Evolutionary conservation across 1,284 basidiomycete genomes (phyloP), one percentile per base, ranked within the genome.

Genomic region (Cutaneotrichosporon cutaneum): DNA sequence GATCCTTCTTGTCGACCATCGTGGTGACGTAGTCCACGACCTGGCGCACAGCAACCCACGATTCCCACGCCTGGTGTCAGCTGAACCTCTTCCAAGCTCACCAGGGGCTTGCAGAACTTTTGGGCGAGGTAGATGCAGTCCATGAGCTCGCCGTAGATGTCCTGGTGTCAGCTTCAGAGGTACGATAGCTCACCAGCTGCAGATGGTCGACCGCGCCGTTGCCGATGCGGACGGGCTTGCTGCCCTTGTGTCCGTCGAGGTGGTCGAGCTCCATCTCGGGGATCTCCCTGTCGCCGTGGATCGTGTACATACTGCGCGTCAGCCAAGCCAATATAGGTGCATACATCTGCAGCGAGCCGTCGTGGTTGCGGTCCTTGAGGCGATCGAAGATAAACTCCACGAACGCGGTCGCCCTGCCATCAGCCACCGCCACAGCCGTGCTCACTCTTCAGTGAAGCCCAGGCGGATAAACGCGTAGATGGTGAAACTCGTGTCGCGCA

Each of bases 111-210:
- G 42, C 74, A 74, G 63, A 79, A 81, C 67, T 94, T 95, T 77
- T 95, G 93, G 6, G 90, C 88, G 22, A 96, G 85, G 74, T 96
- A 96, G 65, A 96, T 90, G 85, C 88, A 92, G 81, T 96, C 92
- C 88, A 94, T 88, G 21, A 82, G 70, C 64, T 92, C 92, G 45
- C 92, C 93, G 68, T 94, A 94, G 54, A 95, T 94, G 76, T 95
- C 93, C 88, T 92, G 54, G 24, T 91, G 56, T 55, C 26, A 64
- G 59, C 26, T 21, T n/a, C n/a, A n/a, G n/a, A n/a, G 10, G 33
- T 18, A 8, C 50, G 16, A 55, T 16, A 10, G 76, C 85, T 64
- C 62, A 91, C 90, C 65, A 95, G 80, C 71, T 95, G 92, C 3
- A 94, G 75, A 76, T 95, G 92, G 73, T 93, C 88, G 2, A 90